A percentile compares a stretch with the other conserved stretches of the same genome.
Conservation (phyloP, 2,329 filamentous ascomycete genomes). For the Periconia sp. region DNA sequence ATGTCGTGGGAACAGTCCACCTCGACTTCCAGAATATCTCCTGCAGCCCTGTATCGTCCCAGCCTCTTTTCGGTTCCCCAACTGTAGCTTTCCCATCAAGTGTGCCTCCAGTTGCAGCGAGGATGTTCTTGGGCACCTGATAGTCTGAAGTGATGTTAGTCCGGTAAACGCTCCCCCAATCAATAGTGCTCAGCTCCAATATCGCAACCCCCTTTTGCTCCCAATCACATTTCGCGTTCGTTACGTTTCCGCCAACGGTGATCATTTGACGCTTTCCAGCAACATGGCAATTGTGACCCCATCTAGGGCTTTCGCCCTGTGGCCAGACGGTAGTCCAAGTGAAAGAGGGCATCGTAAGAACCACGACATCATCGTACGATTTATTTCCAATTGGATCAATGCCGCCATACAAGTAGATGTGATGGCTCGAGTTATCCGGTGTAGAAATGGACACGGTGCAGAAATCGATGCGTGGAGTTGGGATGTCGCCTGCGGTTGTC, state of each 20-base stretch:
- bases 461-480: constrained; percentile 51
- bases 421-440: constrained; percentile 54
- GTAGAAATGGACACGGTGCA: constrained; percentile 51
- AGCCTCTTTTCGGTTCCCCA: constrained; percentile 23
- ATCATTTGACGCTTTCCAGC: constrained; percentile 49
- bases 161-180: constrained; percentile 22
- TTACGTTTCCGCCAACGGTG: constrained; percentile 47
- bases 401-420: constrained; percentile 59
- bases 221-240: constrained; percentile 24
- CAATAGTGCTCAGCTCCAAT: constrained; percentile 15
- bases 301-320: constrained; percentile 43
- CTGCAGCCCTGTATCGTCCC: constrained; percentile 18
- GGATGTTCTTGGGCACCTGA: constrained; percentile 13
- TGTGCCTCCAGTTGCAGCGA: constrained; percentile 17
- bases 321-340: constrained; percentile 51
- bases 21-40: constrained; percentile 18
- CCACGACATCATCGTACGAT: constrained; percentile 25
- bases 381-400: constrained; percentile 36
- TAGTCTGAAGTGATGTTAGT: constrained; percentile 8
- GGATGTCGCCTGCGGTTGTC: constrained; percentile 49
- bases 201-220: constrained; percentile 25
- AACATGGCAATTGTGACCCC: constrained; percentile 51
- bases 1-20: constrained; percentile 10
- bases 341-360: constrained; percentile 55
- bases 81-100: constrained; percentile 18